Conservation (phyloP, 1,284 basidiomycete genomes). For the Ustilago esculenta region DNA sequence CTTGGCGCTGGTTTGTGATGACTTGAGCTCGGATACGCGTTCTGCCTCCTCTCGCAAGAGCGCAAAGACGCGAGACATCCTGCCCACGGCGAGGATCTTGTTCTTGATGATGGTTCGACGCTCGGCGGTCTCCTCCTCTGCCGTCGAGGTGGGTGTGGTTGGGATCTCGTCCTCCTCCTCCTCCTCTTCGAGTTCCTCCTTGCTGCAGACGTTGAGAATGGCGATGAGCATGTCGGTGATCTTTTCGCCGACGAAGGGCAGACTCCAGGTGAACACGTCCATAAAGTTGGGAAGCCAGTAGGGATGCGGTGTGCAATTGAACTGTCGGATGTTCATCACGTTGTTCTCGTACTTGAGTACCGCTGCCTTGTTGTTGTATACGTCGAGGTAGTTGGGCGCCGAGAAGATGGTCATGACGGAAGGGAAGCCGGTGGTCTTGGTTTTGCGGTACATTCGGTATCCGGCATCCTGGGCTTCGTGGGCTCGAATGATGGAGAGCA, state of each 20-base stretch:
- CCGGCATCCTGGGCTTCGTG: constrained; percentile 96
- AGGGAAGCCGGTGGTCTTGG: constrained; percentile 86
- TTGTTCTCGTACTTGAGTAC: constrained; percentile 97
- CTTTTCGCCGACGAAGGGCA: constrained; percentile 98
- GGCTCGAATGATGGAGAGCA: constrained; percentile 92
- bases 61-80: constrained; percentile 95
- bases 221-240: constrained; percentile 97
- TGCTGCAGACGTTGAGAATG: constrained; percentile 90
- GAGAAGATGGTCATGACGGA: constrained; percentile 98
- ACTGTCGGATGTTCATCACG: constrained; percentile 92
- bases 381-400: constrained; percentile 91
- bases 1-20: constrained; percentile 79
- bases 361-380: constrained; percentile 96
- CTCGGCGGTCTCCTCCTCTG: constrained; percentile 74
- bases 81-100: constrained; percentile 97
- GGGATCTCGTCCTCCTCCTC: constrained; percentile 72
- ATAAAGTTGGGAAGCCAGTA: constrained; percentile 99
- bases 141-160: constrained; percentile 32
- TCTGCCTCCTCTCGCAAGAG: constrained; percentile 98
- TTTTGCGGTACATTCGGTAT: constrained; percentile 93
- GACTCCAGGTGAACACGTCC: constrained; percentile 98
- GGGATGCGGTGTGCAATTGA: constrained; percentile 93
- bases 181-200: constrained; percentile 91
- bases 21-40: constrained; percentile 95
- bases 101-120: constrained; percentile 89